A percentile compares a stretch with the other conserved stretches of the same genome.
These are phyloP conservation scores for Nakazawaea ambrosiae DNA, from an alignment of 805 yeast genomes.

Conservation along the genomic window DNA sequence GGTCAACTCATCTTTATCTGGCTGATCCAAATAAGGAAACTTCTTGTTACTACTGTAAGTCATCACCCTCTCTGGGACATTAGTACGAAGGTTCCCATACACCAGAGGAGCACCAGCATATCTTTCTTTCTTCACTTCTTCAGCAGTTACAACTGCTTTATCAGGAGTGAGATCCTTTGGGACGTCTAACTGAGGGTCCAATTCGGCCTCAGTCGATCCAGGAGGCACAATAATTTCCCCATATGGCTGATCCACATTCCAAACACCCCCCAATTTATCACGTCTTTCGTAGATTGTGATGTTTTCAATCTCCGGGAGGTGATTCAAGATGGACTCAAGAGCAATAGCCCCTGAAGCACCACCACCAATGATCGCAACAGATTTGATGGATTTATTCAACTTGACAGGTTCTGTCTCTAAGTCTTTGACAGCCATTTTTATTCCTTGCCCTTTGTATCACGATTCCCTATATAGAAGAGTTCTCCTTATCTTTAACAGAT, in stretches of 20 bases:
- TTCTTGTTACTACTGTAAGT: slow-evolving; percentile 32
- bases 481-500: too few relatives aligned
- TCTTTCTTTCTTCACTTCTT: slow-evolving; percentile 12
- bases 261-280: slow-evolving; percentile 33
- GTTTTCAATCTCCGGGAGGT: slow-evolving; percentile 21
- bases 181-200: slow-evolving; percentile 22
- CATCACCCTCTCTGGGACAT: slow-evolving; percentile 37
- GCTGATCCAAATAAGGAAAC: slow-evolving; percentile 25
- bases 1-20: slow-evolving; percentile 16
- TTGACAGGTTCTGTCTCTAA: not conserved
- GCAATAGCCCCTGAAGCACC: slow-evolving; percentile 43
- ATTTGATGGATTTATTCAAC: slow-evolving; percentile 12
- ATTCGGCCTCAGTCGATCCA: slow-evolving; percentile 17
- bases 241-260: slow-evolving; percentile 28
- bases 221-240: slow-evolving; percentile 18
- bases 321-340: slow-evolving; percentile 30
- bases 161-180: not conserved
- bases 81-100: slow-evolving; percentile 27
- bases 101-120: slow-evolving; percentile 24
- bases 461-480: too few relatives aligned
- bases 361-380: slow-evolving; percentile 41
- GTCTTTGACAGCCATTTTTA: not conserved
- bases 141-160: too few relatives aligned
- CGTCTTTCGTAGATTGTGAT: slow-evolving; percentile 36
- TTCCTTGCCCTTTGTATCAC: not conserved